A percentile compares a stretch with the other conserved stretches of the same genome.
Evolutionary conservation across 1,284 basidiomycete genomes (phyloP).

Genomic region (Boletus mariae): DNA sequence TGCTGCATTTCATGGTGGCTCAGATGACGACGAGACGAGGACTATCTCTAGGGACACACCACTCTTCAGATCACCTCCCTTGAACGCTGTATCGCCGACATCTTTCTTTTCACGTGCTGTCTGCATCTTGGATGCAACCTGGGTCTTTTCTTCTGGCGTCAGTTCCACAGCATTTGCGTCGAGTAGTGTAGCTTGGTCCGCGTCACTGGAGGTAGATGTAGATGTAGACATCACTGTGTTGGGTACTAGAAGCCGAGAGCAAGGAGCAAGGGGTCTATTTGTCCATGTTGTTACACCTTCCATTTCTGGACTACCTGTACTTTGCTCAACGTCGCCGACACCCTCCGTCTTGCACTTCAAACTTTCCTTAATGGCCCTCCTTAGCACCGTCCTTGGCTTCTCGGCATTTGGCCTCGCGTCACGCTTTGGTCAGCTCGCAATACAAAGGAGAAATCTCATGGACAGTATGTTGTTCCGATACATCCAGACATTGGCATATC

Average conservation of each 20-base stretch:
- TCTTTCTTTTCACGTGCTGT: slow-evolving; percentile 69
- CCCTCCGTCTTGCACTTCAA: slow-evolving; percentile 4
- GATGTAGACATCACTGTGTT: slow-evolving; percentile 17
- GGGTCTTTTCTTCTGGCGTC: slow-evolving; percentile 26
- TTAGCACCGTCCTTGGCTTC: slow-evolving; percentile 74
- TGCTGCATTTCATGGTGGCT: slow-evolving; percentile 40
- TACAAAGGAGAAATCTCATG: slow-evolving; percentile 66
- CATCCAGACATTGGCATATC: neutral
- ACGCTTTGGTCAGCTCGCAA: slow-evolving; percentile 76
- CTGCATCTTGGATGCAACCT: slow-evolving; percentile 47
- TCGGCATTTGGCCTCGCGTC: slow-evolving; percentile 75
- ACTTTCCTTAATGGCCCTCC: slow-evolving; percentile 54
- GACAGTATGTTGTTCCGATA: slow-evolving; percentile 51
- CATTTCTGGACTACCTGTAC: slow-evolving; percentile 6
- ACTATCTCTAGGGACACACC: slow-evolving; percentile 42
- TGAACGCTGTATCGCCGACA: slow-evolving; percentile 72
- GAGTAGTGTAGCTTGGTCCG: slow-evolving; percentile 6
- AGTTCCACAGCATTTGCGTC: slow-evolving; percentile 22
- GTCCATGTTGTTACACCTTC: slow-evolving; percentile 20
- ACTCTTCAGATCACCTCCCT: slow-evolving; percentile 54
- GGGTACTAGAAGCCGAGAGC: neutral
- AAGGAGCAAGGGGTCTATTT: slow-evolving; percentile 21
- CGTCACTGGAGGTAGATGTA: neutral
- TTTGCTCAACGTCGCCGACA: slow-evolving; percentile 8
- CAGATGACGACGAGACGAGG: slow-evolving; percentile 6